Conservation (phyloP, 1,284 basidiomycete species). For the Apiotrichum gamsii region DNA sequence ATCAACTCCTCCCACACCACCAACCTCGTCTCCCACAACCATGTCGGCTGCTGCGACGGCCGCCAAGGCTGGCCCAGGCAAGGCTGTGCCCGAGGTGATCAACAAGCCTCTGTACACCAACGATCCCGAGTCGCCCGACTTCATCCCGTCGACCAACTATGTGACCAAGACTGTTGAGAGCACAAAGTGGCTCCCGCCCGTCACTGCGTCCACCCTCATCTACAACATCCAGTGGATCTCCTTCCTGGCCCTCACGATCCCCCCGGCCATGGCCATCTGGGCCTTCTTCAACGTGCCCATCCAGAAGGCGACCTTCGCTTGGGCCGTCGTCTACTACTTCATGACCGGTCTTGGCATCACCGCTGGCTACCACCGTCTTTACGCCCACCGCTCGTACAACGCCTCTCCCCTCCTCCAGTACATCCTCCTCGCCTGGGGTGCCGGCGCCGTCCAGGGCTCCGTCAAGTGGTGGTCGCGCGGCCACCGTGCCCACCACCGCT, state of each 20-base stretch:
- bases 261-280: slow-evolving; percentile 64
- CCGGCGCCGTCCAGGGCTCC: slow-evolving; percentile 81
- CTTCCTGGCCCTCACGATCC: slow-evolving; percentile 66
- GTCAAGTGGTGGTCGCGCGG: slow-evolving; percentile 94
- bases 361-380: slow-evolving; percentile 80
- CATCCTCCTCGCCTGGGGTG: slow-evolving; percentile 67
- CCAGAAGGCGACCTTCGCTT: slow-evolving; percentile 61
- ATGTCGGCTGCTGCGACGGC: neutral
- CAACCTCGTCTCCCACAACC: neutral
- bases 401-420: slow-evolving; percentile 75
- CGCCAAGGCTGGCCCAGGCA: neutral
- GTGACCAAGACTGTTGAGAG: slow-evolving; percentile 74
- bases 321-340: slow-evolving; percentile 73
- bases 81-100: neutral
- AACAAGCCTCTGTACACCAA: neutral
- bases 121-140: slow-evolving; percentile 15
- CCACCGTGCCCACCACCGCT: slow-evolving; percentile 87
- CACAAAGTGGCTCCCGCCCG: slow-evolving; percentile 66
- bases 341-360: slow-evolving; percentile 69
- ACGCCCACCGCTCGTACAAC: slow-evolving; percentile 88
- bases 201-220: slow-evolving; percentile 62
- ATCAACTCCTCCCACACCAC: neutral
- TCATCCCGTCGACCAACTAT: slow-evolving; percentile 78
- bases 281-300: slow-evolving; percentile 60
- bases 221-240: slow-evolving; percentile 70